Conservation (phyloP, 768 basidiomycete species). For the Lentinus tigrinus region DNA sequence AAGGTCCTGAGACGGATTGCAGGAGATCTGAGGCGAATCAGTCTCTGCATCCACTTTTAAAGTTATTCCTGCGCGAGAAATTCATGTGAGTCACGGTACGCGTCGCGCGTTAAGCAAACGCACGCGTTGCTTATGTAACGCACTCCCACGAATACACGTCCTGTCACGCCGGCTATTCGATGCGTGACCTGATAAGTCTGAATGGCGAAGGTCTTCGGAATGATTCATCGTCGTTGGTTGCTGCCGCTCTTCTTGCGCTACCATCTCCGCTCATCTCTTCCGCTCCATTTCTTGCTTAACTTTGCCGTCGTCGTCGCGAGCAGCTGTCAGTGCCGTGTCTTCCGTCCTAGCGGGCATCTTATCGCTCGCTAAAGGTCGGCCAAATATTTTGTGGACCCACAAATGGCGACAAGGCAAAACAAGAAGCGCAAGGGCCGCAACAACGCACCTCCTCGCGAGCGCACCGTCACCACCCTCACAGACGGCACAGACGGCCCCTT, state of each 20-base stretch:
- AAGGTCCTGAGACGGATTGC: conserved; percentile 8
- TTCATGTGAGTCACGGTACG: conserved; percentile 10
- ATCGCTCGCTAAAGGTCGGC: conserved; percentile 5
- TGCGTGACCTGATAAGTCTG: not conserved
- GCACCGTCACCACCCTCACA: conserved; percentile 67
- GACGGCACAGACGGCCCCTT: conserved; percentile 56
- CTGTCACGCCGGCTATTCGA: not conserved
- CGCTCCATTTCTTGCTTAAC: not conserved
- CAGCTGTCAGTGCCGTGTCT: not conserved
- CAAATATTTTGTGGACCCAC: conserved; percentile 20
- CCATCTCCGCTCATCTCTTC: not conserved
- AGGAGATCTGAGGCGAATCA: conserved; percentile 22
- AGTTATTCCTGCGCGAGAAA: not conserved
- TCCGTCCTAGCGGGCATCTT: not conserved
- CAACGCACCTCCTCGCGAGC: conserved; percentile 56
- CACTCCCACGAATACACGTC: conserved; percentile 4
- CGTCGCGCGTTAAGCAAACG: not conserved
- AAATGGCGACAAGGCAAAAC: conserved; percentile 61
- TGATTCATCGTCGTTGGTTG: no score
- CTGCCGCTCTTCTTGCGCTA: no score
- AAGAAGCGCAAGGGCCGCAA: conserved; percentile 61
- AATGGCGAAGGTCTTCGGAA: not conserved
- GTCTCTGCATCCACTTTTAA: conserved; percentile 29
- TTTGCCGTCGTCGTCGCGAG: not conserved
- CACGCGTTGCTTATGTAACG: not conserved